Conservation (phyloP, 495 filamentous ascomycete species). For the Aspergillus steynii region DNA sequence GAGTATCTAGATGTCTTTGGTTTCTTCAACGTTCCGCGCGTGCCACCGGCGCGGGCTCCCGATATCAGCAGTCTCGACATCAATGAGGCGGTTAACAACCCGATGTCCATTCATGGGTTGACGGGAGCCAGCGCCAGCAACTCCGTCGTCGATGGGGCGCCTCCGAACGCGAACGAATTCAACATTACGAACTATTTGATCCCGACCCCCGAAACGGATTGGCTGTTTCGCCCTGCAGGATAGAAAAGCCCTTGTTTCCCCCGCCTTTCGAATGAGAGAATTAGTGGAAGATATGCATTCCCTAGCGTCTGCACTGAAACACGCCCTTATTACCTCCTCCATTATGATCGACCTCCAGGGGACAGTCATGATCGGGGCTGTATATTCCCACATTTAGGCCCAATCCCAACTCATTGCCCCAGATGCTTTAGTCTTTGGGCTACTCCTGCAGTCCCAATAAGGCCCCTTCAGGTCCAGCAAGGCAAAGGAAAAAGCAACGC, state of each 20-base stretch:
- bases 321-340: background rate
- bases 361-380: background rate
- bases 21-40: slow-evolving; percentile 84
- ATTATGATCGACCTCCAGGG: background rate
- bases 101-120: slow-evolving; percentile 46
- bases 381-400: background rate
- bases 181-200: slow-evolving; percentile 52
- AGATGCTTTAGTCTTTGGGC: background rate
- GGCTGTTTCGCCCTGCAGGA: slow-evolving; percentile 41
- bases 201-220: slow-evolving; percentile 49
- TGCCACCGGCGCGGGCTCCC: slow-evolving; percentile 49
- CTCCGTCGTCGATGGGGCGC: slow-evolving; percentile 26
- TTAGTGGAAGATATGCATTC: background rate
- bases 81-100: slow-evolving; percentile 33
- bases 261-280: background rate
- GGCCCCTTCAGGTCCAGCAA: background rate
- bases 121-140: slow-evolving; percentile 23
- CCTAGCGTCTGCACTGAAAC: background rate
- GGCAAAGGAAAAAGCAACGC: background rate
- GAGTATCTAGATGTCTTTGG: slow-evolving; percentile 93
- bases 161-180: slow-evolving; percentile 42
- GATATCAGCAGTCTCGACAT: slow-evolving; percentile 35
- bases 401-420: background rate
- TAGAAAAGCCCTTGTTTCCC: slow-evolving; percentile 12
- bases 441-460: background rate